phyloP scores from a whole-genome alignment of 2,329 filamentous ascomycete species.

The Phialophora chinensis region DNA sequence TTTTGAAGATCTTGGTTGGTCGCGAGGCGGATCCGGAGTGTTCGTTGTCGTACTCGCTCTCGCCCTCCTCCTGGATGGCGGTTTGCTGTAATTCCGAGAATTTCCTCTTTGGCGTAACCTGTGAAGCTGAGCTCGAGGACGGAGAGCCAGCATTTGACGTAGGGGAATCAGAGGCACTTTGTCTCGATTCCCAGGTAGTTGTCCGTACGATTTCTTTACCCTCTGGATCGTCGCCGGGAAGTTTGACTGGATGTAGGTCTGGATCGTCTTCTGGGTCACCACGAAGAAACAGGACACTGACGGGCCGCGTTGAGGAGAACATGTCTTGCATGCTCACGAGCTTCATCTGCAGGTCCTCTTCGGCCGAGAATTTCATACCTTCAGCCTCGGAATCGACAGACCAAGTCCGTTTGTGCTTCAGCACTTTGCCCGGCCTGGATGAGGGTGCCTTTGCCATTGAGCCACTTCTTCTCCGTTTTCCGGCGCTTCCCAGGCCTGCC shows the following conservation, averaged over 20 bases:
- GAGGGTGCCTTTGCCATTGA: constrained; percentile 51
- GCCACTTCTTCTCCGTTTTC: constrained; percentile 66
- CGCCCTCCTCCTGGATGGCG: constrained; percentile 35
- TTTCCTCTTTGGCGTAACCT: constrained; percentile 52
- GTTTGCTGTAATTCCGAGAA: constrained; percentile 37
- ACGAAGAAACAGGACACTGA: constrained; percentile 51
- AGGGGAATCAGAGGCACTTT: constrained; percentile 45
- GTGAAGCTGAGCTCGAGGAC: constrained; percentile 48
- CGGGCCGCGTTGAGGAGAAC: constrained; percentile 52
- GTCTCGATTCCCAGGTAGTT: constrained; percentile 44
- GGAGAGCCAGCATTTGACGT: constrained; percentile 48
- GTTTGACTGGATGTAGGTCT: constrained; percentile 50
- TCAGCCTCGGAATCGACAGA: constrained; percentile 78
- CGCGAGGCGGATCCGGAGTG: constrained; percentile 15
- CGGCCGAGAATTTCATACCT: constrained; percentile 41
- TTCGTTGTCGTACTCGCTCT: constrained; percentile 32
- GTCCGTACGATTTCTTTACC: constrained; percentile 42
- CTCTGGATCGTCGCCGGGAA: constrained; percentile 46
- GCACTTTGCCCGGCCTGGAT: constrained; percentile 76
- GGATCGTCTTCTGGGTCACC: constrained; percentile 55
- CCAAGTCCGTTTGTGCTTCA: constrained; percentile 93
- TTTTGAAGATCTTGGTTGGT: constrained; percentile 36
- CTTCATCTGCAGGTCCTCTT: constrained; percentile 55
- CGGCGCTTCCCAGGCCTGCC: constrained; percentile 63
- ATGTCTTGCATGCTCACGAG: constrained; percentile 53